Percentiles rank a stretch among this genome's conserved stretches.
These are phyloP conservation scores for Neotropicomus parvogracilis DNA, from an alignment of 1,284 basidiomycete genomes.

Conservation along the genomic window DNA sequence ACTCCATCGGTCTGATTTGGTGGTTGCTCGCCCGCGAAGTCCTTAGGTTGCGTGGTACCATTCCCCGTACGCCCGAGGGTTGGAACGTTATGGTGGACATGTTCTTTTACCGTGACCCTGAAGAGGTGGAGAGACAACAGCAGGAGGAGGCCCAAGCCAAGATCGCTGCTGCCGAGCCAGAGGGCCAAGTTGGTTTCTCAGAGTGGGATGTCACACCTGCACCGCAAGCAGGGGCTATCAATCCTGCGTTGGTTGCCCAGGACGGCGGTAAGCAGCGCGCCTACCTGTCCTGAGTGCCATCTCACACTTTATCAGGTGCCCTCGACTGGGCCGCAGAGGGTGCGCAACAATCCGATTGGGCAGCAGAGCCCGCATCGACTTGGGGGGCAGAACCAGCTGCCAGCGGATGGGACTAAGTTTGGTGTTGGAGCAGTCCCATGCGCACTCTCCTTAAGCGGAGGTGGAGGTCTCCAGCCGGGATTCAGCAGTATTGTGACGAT, in stretches of 20 bases:
- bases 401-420: slow-evolving; percentile 57
- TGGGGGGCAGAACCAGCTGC: slow-evolving; percentile 55
- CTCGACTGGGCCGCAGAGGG: slow-evolving; percentile 85
- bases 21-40: slow-evolving; percentile 98
- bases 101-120: slow-evolving; percentile 99
- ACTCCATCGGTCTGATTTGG: slow-evolving; percentile 98
- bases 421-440: slow-evolving; percentile 4
- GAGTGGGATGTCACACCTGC: slow-evolving; percentile 82
- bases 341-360: slow-evolving; percentile 70
- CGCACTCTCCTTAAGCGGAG: neutral
- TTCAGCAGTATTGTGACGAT: slow-evolving; percentile 15
- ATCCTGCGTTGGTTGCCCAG: slow-evolving; percentile 63
- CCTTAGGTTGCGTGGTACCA: slow-evolving; percentile 89
- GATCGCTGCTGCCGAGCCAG: slow-evolving; percentile 58
- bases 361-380: slow-evolving; percentile 66
- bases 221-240: slow-evolving; percentile 65
- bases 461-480: slow-evolving; percentile 5
- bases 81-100: slow-evolving; percentile 99
- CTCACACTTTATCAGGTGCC: slow-evolving; percentile 44
- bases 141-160: slow-evolving; percentile 88
- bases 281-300: neutral
- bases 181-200: slow-evolving; percentile 39
- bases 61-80: slow-evolving; percentile 85
- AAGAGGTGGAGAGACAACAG: slow-evolving; percentile 97
- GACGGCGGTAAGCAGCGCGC: slow-evolving; percentile 56